Conservation (phyloP, 2,329 filamentous ascomycete genomes). For the Talaromyces sp. region DNA sequence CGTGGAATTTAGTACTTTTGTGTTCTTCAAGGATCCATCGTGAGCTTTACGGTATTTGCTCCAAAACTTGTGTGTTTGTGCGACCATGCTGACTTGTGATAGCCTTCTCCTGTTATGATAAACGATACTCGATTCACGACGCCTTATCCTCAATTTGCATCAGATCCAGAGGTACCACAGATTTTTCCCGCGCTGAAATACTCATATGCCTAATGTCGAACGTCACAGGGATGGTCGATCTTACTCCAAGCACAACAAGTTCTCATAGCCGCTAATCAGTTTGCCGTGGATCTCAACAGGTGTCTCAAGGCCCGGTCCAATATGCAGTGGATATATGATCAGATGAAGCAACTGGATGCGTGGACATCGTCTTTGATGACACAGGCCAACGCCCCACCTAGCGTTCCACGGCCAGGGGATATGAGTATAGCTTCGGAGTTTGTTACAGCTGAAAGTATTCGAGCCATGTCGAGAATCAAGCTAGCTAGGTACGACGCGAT, state of each 20-base stretch:
- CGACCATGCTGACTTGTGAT: conserved; percentile 17
- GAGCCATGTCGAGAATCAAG: conserved; percentile 44
- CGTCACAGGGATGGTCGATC: conserved; percentile 40
- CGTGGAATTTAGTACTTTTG: conserved; percentile 39
- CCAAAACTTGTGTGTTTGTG: background rate
- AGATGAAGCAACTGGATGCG: conserved; percentile 42
- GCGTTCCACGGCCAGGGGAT: conserved; percentile 24
- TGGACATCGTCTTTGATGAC: conserved; percentile 38
- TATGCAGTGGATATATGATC: conserved; percentile 39
- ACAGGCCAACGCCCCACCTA: conserved; percentile 32
- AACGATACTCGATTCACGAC: conserved; percentile 45
- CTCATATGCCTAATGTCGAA: conserved; percentile 19
- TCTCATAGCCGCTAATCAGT: conserved; percentile 41
- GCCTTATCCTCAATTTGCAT: conserved; percentile 39
- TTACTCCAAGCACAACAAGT: conserved; percentile 44
- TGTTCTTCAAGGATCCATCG: conserved; percentile 45
- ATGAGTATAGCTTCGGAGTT: conserved; percentile 33
- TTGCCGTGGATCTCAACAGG: conserved; percentile 41
- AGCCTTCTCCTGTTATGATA: conserved; percentile 44
- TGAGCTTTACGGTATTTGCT: conserved; percentile 38
- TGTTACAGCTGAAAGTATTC: conserved; percentile 39
- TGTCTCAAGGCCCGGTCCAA: conserved; percentile 34
- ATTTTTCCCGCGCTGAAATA: background rate
- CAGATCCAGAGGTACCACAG: conserved; percentile 38
- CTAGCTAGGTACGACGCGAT: conserved; percentile 36